These are phyloP conservation scores for Rhizomucor pusillus DNA, from an alignment of 371 early-diverging fungal genomes.

Conservation along the genomic window DNA sequence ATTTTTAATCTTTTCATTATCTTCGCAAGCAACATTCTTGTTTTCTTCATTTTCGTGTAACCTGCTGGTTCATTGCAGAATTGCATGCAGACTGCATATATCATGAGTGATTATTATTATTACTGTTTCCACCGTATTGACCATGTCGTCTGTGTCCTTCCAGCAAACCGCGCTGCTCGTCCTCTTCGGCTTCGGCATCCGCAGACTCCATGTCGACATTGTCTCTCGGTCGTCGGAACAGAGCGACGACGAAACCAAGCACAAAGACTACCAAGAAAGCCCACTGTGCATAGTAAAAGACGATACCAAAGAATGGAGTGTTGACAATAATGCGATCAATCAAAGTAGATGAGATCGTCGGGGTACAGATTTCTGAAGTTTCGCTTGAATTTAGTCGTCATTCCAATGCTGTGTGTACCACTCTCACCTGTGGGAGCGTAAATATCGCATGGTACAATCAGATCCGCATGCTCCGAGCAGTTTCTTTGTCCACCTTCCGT, in stretches of 20 bases:
- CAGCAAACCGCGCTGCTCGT: conserved; percentile 15
- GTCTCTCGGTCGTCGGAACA: conserved; percentile 31
- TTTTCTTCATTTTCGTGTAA: neutral
- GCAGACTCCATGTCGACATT: conserved; percentile 25
- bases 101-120: conserved; percentile 1
- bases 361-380: conserved; percentile 54
- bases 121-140: neutral
- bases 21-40: neutral
- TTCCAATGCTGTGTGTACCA: neutral
- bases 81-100: neutral
- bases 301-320: conserved; percentile 53
- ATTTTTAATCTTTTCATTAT: too few species aligned
- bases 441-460: conserved; percentile 62
- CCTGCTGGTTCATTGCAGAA: neutral
- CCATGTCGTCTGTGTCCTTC: neutral
- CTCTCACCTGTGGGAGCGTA: conserved; percentile 49
- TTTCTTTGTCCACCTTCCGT: conserved; percentile 42
- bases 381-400: neutral
- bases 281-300: conserved; percentile 60
- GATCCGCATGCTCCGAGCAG: conserved; percentile 46
- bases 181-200: conserved; percentile 19
- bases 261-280: conserved; percentile 48
- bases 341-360: conserved; percentile 56
- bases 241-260: conserved; percentile 30
- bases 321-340: conserved; percentile 53